Evolutionary conservation across 2,329 filamentous ascomycete genomes (phyloP).

Genomic region (Coniosporium tulheliwenetii): DNA sequence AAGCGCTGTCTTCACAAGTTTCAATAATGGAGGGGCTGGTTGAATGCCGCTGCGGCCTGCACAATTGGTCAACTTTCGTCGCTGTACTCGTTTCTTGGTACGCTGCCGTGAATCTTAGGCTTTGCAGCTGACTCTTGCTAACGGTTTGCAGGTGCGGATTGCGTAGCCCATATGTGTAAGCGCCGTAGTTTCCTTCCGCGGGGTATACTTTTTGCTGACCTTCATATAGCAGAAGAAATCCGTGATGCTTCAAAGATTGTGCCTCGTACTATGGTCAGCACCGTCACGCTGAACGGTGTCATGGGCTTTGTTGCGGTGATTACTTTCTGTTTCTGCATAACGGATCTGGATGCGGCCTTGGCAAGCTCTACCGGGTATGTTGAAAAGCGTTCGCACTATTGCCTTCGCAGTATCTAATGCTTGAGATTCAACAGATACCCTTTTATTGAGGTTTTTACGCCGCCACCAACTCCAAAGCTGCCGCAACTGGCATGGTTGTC

Average conservation of each 20-base stretch:
- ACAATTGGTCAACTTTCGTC: slow-evolving; percentile 23
- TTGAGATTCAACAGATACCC: slow-evolving; percentile 2
- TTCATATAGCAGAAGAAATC: slow-evolving; percentile 13
- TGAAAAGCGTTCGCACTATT: no score
- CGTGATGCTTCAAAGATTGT: slow-evolving; percentile 9
- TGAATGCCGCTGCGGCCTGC: slow-evolving; percentile 19
- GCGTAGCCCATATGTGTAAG: slow-evolving; percentile 3
- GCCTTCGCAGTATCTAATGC: no score
- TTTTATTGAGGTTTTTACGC: slow-evolving; percentile 16
- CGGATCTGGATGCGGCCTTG: slow-evolving; percentile 13
- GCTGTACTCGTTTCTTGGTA: not conserved
- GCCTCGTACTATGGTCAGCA: slow-evolving; percentile 10
- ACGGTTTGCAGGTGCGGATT: not conserved
- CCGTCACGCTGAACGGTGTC: slow-evolving; percentile 8
- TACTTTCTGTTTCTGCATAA: slow-evolving; percentile 18
- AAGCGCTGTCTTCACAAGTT: not conserved
- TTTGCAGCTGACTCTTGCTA: not conserved
- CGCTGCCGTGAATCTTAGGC: not conserved
- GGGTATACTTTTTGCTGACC: slow-evolving; percentile 1
- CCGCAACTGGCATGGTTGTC: slow-evolving; percentile 12
- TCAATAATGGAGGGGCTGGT: not conserved
- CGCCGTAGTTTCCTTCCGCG: not conserved
- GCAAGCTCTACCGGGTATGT: slow-evolving; percentile 11
- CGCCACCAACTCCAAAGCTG: slow-evolving; percentile 2
- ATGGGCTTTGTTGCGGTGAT: slow-evolving; percentile 12